Evolutionary conservation across 305 asterid genomes (phyloP).

Genomic region (Fraxinus ornus): DNA sequence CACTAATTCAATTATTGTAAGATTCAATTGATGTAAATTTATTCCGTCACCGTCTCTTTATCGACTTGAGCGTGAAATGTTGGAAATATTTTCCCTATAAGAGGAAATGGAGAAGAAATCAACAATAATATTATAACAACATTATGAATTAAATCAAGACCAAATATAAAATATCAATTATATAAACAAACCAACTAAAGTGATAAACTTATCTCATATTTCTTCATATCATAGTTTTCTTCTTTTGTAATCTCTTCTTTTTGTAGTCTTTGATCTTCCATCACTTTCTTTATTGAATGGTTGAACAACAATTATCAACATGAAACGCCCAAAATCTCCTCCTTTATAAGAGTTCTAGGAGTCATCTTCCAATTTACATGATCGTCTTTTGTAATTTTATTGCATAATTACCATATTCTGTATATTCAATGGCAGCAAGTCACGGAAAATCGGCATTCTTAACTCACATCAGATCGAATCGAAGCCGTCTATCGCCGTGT

Average conservation of each 20-base stretch:
- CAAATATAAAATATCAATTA: no score
- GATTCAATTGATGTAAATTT: background rate
- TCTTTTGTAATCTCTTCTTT: no score
- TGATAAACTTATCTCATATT: no score
- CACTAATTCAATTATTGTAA: background rate
- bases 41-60: background rate
- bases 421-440: background rate
- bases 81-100: no score
- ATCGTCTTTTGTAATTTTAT: background rate
- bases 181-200: no score
- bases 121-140: no score
- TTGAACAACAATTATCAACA: no score
- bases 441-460: background rate
- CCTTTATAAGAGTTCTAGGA: background rate
- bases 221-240: no score
- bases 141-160: no score
- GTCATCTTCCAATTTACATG: background rate
- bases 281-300: no score
- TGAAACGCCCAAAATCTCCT: background rate
- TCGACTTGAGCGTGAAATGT: background rate
- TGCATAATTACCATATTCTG: background rate
- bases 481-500: background rate
- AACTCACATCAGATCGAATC: conserved; percentile 5
- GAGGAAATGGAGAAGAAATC: no score
- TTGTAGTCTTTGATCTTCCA: no score